Base-by-base conservation (phyloP, 164 flowering plant genomes). In the Vitis cinerea region DNA sequence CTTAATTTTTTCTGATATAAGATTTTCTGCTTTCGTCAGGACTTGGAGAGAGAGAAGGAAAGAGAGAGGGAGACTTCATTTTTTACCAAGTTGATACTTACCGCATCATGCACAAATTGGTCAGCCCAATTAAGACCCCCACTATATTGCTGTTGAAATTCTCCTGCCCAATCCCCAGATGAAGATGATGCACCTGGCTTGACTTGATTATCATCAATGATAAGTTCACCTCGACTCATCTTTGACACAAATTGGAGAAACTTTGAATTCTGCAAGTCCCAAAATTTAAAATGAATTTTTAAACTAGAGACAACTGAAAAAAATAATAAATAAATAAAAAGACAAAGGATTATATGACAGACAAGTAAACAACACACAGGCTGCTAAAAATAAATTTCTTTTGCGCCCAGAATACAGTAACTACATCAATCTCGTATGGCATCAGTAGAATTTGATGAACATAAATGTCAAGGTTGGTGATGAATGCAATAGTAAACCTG, bases 161-260 rank as follows among this genome's bases (percentile, higher is more conserved):
- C 98, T 65, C 86, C 71, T 50, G 92, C 97, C 99, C 99, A 93
- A 61, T 86, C 89, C 55, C 88, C 88, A 8, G 91, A 60, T 23
- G 85, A 77, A 63, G 87, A 59, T 2, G 67, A 23, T 66, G 77
- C 60, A 49, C 80, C 81, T 60, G 89, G 83, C 78, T 91, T 90
- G 58, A 95, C 79, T 84, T 93, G 97, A 84, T 93, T 93, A 56
- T 91, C 97, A 77, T 95, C 99, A 71, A 93, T 80, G 64, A 87
- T 90, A 75, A 95, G 85, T 79, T 95, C 99, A 47, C 99, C 99
- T 44, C 97, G 94, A 72, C 98, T 93, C 99, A 95, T 95, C 81
- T 95, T 95, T 61, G 98, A 95, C 59, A 93, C 92, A 83, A 95
- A 93, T 60, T 95, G 99, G 74, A 91, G 93, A 74, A 95, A 95